These are phyloP conservation scores for Phyllosticta citriasiana DNA, from an alignment of 2,329 filamentous ascomycete species.

Conservation along the genomic window DNA sequence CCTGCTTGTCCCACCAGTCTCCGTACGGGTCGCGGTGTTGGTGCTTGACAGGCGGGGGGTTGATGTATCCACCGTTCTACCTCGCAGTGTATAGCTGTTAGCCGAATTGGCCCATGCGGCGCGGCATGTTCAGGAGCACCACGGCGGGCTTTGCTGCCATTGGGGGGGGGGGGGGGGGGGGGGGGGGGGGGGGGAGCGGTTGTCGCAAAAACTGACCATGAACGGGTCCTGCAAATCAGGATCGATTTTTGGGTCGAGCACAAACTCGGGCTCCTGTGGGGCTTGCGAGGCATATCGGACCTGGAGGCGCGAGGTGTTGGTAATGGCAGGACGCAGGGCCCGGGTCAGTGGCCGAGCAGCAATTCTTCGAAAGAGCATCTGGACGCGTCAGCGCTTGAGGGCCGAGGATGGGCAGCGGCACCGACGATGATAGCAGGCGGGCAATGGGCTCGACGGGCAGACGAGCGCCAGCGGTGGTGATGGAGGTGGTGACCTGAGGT, in stretches of 20 bases:
- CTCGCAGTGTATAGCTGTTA: conserved; percentile 7
- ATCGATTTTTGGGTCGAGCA: conserved; percentile 13
- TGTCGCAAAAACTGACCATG: conserved; percentile 45
- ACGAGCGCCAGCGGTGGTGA: neutral
- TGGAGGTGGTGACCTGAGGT: neutral
- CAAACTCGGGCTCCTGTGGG: neutral
- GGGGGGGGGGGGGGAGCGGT: too few relatives aligned
- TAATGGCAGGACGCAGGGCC: conserved; percentile 22
- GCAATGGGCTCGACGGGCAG: conserved; percentile 3
- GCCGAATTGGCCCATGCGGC: neutral
- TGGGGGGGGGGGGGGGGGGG: too few relatives aligned
- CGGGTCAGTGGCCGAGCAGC: conserved; percentile 30
- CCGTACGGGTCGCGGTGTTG: conserved; percentile 86
- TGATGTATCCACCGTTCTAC: conserved; percentile 76
- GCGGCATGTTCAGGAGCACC: neutral
- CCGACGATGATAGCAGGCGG: conserved; percentile 2
- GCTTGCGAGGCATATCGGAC: conserved; percentile 24
- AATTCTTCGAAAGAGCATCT: conserved; percentile 36
- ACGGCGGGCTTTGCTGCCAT: neutral
- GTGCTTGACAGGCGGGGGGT: conserved; percentile 71
- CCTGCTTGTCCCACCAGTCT: conserved; percentile 96
- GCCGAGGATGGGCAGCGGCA: neutral
- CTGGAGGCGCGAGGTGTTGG: conserved; percentile 25
- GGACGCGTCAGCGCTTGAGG: neutral
- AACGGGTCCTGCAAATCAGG: conserved; percentile 52